Percentiles rank a stretch among this genome's conserved stretches.
Conservation (phyloP, 306 rosid species). For the Oxytropis ochrocephala region DNA sequence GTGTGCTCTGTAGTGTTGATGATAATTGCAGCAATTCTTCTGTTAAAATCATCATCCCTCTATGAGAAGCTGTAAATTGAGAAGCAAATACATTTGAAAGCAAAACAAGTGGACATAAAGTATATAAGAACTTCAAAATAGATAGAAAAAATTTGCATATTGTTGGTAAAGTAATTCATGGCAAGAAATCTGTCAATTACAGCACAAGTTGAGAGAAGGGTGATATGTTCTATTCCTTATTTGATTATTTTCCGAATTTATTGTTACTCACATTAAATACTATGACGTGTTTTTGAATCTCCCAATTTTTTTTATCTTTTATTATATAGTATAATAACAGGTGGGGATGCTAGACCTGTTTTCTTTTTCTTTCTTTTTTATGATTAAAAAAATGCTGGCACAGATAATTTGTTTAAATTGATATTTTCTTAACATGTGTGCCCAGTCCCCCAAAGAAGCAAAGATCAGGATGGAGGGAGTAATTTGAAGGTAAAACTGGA, state of each 20-base stretch:
- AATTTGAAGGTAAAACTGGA: too few relatives aligned
- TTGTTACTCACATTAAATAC: background rate
- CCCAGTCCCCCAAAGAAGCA: too few relatives aligned
- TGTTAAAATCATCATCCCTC: conserved; percentile 29
- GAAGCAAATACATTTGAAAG: conserved; percentile 19
- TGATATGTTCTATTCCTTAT: conserved; percentile 1
- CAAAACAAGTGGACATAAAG: conserved; percentile 16
- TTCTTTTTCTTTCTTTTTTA: too few relatives aligned
- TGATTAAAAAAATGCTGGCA: too few relatives aligned
- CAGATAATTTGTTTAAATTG: too few relatives aligned
- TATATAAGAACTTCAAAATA: conserved; percentile 15
- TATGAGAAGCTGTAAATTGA: conserved; percentile 7
- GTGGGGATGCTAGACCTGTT: background rate
- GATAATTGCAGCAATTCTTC: conserved; percentile 36
- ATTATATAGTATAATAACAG: background rate
- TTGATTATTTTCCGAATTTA: conserved; percentile 12
- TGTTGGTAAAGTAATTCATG: conserved; percentile 20
- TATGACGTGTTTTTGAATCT: background rate
- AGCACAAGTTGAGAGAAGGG: conserved; percentile 20
- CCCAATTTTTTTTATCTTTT: background rate
- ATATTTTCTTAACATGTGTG: too few relatives aligned
- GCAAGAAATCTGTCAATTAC: conserved; percentile 10
- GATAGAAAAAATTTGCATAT: background rate
- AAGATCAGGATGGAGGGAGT: too few relatives aligned
- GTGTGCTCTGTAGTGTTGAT: conserved; percentile 45